Percentiles rank a stretch among this genome's conserved stretches.
These are phyloP conservation scores for Microdochium bolleyi DNA, from an alignment of 2,329 filamentous ascomycete species.

Conservation along the genomic window DNA sequence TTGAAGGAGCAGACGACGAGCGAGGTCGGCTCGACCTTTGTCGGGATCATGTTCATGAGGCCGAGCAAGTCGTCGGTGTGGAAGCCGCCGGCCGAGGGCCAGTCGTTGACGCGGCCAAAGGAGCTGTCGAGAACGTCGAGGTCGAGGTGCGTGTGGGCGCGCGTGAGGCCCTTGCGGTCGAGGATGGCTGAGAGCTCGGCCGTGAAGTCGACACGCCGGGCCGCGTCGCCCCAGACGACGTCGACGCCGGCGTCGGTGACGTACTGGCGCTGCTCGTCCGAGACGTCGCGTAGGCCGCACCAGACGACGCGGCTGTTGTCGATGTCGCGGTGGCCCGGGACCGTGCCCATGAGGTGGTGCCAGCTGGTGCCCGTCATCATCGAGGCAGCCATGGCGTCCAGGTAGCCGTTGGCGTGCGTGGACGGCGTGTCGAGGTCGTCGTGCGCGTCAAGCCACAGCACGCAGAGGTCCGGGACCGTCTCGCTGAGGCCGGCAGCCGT, in stretches of 20 bases:
- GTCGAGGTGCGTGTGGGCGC: background rate
- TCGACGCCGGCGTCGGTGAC: background rate
- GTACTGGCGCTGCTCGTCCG: conserved; percentile 1
- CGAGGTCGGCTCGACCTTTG: too few relatives aligned
- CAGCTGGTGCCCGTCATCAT: conserved; percentile 26
- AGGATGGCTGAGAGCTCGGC: background rate
- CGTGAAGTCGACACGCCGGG: background rate
- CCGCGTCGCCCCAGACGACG: background rate
- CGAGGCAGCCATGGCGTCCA: conserved; percentile 25
- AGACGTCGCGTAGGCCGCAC: conserved; percentile 18
- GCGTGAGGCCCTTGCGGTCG: background rate
- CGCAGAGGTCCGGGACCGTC: conserved; percentile 10
- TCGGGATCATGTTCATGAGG: too few relatives aligned
- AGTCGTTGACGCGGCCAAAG: background rate
- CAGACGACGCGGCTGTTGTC: conserved; percentile 13
- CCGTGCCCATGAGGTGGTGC: conserved; percentile 19
- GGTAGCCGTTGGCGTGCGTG: conserved; percentile 24
- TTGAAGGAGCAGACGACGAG: too few relatives aligned
- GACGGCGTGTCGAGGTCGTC: conserved; percentile 29
- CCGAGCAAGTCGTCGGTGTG: too few relatives aligned
- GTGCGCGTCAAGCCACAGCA: conserved; percentile 33
- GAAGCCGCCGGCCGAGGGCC: too few relatives aligned
- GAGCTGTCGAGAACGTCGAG: background rate
- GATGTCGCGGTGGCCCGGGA: conserved; percentile 16
- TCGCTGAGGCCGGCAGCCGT: conserved; percentile 23